Evolutionary conservation across 768 basidiomycete genomes (phyloP).

Genomic region (Xerocomellus dryophilus): DNA sequence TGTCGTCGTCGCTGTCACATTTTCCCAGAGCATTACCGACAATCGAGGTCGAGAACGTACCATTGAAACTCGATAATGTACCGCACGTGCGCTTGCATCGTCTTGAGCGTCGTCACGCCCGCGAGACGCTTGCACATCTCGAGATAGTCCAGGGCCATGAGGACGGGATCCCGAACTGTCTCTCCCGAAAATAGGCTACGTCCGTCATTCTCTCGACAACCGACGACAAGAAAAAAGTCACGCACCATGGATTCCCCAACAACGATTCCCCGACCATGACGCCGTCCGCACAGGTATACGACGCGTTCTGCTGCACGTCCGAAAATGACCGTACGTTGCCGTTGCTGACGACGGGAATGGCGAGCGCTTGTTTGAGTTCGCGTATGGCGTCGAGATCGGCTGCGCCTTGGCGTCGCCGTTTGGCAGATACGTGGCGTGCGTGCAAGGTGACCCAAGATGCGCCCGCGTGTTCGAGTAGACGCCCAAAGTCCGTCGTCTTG

Average conservation of each 20-base stretch:
- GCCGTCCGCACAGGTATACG: slow-evolving; percentile 63
- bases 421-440: slow-evolving; percentile 68
- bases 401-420: slow-evolving; percentile 65
- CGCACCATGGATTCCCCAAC: slow-evolving; percentile 70
- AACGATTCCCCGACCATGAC: slow-evolving; percentile 82
- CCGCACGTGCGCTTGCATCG: slow-evolving; percentile 60
- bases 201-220: not conserved
- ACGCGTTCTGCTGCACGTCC: slow-evolving; percentile 54
- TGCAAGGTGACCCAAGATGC: slow-evolving; percentile 72
- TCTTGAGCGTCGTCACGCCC: slow-evolving; percentile 46
- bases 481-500: slow-evolving; percentile 55
- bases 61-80: slow-evolving; percentile 69
- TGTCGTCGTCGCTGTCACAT: not conserved
- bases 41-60: slow-evolving; percentile 35
- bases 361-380: slow-evolving; percentile 47
- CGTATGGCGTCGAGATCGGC: slow-evolving; percentile 65
- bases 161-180: slow-evolving; percentile 56
- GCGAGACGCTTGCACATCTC: slow-evolving; percentile 53
- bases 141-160: slow-evolving; percentile 69
- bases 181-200: slow-evolving; percentile 55
- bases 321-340: slow-evolving; percentile 67
- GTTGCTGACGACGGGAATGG: slow-evolving; percentile 68
- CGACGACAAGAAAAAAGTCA: not conserved
- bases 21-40: not conserved
- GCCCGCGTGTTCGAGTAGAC: slow-evolving; percentile 59